Conservation (phyloP, 306 rosid genomes). For the Ammopiptanthus mongolicus region DNA sequence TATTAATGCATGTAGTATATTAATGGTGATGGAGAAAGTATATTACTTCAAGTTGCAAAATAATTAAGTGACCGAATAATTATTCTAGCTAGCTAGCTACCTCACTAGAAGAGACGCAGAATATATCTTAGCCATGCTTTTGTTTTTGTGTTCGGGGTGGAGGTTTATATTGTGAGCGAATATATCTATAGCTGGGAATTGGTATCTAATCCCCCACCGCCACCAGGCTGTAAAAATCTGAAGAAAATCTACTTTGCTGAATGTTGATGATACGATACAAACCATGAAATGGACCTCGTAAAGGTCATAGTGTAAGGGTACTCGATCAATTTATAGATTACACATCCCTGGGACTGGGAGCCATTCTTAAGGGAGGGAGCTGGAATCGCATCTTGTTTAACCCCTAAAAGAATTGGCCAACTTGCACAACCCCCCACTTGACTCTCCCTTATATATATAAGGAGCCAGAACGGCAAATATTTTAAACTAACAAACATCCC, state of each 20-base stretch:
- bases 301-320: neutral
- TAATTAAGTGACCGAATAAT: constrained; percentile 13
- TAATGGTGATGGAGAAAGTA: constrained; percentile 9
- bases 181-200: constrained; percentile 34
- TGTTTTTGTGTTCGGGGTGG: neutral
- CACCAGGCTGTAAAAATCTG: constrained; percentile 38
- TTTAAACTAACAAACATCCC: constrained; percentile 13
- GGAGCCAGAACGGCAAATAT: constrained; percentile 25
- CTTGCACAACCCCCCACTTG: constrained; percentile 39
- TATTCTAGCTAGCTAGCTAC: neutral
- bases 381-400: constrained; percentile 46
- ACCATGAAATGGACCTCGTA: constrained; percentile 5
- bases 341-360: neutral
- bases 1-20: neutral
- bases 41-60: constrained; percentile 42
- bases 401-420: constrained; percentile 35
- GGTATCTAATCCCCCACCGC: constrained; percentile 67
- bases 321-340: neutral
- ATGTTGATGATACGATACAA: constrained; percentile 24
- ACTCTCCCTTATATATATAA: constrained; percentile 37
- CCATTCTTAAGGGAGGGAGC: neutral
- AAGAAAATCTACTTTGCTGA: constrained; percentile 31
- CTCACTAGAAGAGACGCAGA: constrained; percentile 25
- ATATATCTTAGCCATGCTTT: constrained; percentile 36
- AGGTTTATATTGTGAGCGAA: constrained; percentile 39